Percentiles rank a stretch among this genome's conserved stretches.
These are phyloP conservation scores for Pseudopyricularia javanii DNA, from an alignment of 2,329 filamentous ascomycete species.

Conservation along the genomic window DNA sequence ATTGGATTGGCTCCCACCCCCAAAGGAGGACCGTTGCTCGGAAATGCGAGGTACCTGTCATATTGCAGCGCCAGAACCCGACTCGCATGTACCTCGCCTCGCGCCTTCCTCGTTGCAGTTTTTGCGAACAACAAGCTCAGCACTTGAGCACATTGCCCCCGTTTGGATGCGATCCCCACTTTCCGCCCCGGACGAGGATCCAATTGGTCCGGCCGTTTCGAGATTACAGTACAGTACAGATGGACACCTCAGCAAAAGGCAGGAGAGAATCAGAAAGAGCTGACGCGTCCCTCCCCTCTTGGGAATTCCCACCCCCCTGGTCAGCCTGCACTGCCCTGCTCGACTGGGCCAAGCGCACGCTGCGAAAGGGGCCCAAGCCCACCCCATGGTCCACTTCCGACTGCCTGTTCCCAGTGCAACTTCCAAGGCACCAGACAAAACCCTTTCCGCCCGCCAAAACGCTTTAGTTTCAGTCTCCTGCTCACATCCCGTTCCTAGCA, in stretches of 20 bases:
- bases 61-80: no score
- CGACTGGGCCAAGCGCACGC: constrained; percentile 2
- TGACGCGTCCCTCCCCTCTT: constrained; percentile 4
- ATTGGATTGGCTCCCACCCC: no score
- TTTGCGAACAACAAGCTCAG: background rate
- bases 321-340: constrained; percentile 3
- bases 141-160: background rate
- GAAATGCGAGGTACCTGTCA: background rate
- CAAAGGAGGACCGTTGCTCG: no score
- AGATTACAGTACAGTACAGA: no score
- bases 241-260: no score
- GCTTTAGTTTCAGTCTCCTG: background rate
- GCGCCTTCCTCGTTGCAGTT: background rate
- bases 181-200: background rate
- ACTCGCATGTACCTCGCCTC: no score
- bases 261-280: no score
- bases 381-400: constrained; percentile 1
- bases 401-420: background rate
- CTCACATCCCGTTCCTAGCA: no score
- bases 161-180: background rate
- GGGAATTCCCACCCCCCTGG: background rate
- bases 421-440: constrained; percentile 4
- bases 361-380: constrained; percentile 2
- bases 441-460: background rate
- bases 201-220: constrained; percentile 1